Base-by-base conservation (phyloP, 2,329 filamentous ascomycete species). In the Zymoseptoria pseudotritici region DNA sequence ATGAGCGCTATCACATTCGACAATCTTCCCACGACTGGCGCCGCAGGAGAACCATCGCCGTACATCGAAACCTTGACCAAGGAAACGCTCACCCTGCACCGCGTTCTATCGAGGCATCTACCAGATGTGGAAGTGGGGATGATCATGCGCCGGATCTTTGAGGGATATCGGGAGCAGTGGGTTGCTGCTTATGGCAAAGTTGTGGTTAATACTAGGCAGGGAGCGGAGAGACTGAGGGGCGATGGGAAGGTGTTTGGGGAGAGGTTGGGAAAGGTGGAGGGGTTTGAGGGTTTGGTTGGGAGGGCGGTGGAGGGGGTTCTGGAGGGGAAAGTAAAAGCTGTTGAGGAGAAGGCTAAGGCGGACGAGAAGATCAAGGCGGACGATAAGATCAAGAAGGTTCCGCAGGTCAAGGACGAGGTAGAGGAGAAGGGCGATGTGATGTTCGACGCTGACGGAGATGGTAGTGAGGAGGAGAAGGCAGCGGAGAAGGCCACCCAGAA, bases 31-130 rank as follows among this genome's bases (percentile, higher is more conserved):
- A 76, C 50, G 10, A 61, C 58, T 17, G 52, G 57, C 11, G 31
- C 51, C n/a, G 64, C 63, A 21, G 62, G 65, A 31, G 67, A 65
- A 50, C 60, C 64, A 0, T 90, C 87, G 67, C 72, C 84, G 1
- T 95, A 93, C 73, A 93, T 96, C 86, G 91, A 96, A 75, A 92
- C 86, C 0, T 75, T 97, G 57, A 86, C 85, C 8, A 95, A 91
- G 73, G 92, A 97, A 70, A 96, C 92, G 0, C 85, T 85, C 3
- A 94, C 88, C 1, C 77, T 97, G 63, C 88, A 96, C 70, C 87
- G 90, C 58, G 91, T 94, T 10, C 79, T 97, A 62, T 87, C 84
- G 61, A 92, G 91, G 71, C 88, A 95, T 72, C 78, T 97, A 22
- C 87, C 88, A 0, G 89, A 94, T 64, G 81, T 83, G 58, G 87